Base-by-base conservation (phyloP, 176 grass and related monocot species). In the Poa annua region DNA sequence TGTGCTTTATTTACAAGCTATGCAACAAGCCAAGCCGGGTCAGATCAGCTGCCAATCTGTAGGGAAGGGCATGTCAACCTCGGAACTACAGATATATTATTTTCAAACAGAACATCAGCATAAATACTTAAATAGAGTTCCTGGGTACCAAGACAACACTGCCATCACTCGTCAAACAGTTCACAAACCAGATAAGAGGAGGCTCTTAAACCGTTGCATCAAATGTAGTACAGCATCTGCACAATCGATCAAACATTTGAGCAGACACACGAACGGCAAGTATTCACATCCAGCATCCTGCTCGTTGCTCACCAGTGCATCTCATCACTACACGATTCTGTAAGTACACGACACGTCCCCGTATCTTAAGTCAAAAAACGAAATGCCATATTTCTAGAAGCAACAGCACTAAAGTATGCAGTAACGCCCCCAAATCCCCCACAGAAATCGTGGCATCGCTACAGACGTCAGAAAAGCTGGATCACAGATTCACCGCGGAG, bases 401-500 rank as follows among this genome's bases (percentile, higher is more conserved):
- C 32, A 53, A 34, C 48, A 53, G 16, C 9, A 33, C 25, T 8
- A 20, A 24, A 11, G 45, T 10, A 9, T 0, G 1, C 41, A 42
- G 41, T 2, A 50, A 15, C 11, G 15, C 6, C 71, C 16, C 9
- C n/a, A n/a, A 16, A 32, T 74, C 26, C 16, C 4, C 25, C 16
- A n/a, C 26, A 11, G 71, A 74, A 53, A 26, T 74, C 47, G 1
- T 20, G 33, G 8, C 64, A 66, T 17, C 20, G 47, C 71, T 50
- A 74, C 49, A 74, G 25, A 17, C 16, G 11, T 17, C 48, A 32
- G 25, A 6, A 52, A 33, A 52, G 52, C 47, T 52, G 47, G 47
- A 74, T 53, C 71, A 52, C 71, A 20, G 44, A 74, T 74, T 19
- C 45, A 74, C 71, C 47, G 48, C 47, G 52, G 52, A 74, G 47